Base-by-base conservation (phyloP, 2,329 filamentous ascomycete species). In the Sarocladium kiliense region DNA sequence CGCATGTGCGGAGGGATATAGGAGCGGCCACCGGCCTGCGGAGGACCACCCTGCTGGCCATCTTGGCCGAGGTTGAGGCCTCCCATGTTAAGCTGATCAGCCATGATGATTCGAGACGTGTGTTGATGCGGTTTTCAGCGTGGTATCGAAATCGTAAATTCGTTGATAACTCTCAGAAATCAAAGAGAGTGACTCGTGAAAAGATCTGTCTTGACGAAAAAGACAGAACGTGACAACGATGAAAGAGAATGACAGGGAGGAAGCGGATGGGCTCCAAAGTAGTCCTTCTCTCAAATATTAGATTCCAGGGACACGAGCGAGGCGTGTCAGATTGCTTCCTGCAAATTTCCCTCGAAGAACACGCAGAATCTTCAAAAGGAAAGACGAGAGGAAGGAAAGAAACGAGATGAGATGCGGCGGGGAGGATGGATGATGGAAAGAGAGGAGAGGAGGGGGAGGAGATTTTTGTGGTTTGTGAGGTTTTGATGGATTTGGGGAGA, bases 1-100 rank as follows among this genome's bases (percentile, higher is more conserved):
- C 89, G 86, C 79, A 92, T 85, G 74, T 94, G 90, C 72, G 89
- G 89, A 62, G 89, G 89, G 63, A 94, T 91, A 79, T 94, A 94
- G 56, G 88, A 88, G 66, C 87, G 86, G 61, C 53, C 53, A 30
- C 53, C 54, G 63, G 59, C 61, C 47, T 51, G 47, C 66, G 61
- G 57, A 59, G 58, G 59, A 54, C 60, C 62, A 47, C 65, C 63
- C 55, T 69, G 66, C 49, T 64, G 61, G 55, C 66, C 70, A 30
- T 71, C 70, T 57, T 70, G 69, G 56, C 74, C 84, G 61, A 93
- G 77, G 73, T 76, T 86, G 66, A 93, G 78, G 69, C 85, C 84
- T 70, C 80, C 82, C 82, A 93, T 91, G 78, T 91, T 90, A 66
- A 94, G 81, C 78, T 92, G 86, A 67, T 90, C 87, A 71, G 88